Percentiles rank a stretch among this genome's conserved stretches.
phyloP scores from a whole-genome alignment of 495 filamentous ascomycete species.

The Annulohypoxylon stygium region DNA sequence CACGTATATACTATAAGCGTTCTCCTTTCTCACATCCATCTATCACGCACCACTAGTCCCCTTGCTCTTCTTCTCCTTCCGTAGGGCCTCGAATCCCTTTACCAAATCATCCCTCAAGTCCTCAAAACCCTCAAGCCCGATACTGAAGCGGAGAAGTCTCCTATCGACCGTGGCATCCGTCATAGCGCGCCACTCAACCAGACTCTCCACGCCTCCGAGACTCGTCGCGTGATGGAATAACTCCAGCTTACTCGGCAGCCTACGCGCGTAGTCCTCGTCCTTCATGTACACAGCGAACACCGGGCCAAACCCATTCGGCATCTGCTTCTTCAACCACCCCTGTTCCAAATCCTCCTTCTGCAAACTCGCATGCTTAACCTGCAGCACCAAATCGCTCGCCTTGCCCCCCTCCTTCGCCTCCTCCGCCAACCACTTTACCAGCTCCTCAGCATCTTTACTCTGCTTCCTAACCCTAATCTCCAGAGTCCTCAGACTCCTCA shows the following conservation, averaged over 20 bases:
- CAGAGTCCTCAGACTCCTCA: constrained; percentile 86
- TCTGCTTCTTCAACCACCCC: constrained; percentile 84
- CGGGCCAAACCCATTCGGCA: constrained; percentile 91
- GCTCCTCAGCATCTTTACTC: constrained; percentile 71
- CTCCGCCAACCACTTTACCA: constrained; percentile 78
- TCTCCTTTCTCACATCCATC: not conserved
- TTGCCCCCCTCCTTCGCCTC: constrained; percentile 56
- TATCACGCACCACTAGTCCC: constrained; percentile 24
- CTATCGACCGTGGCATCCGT: constrained; percentile 79
- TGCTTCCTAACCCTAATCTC: constrained; percentile 84
- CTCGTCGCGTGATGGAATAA: constrained; percentile 96
- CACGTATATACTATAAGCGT: not conserved
- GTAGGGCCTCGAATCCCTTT: constrained; percentile 72
- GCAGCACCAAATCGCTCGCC: constrained; percentile 66
- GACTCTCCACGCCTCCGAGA: constrained; percentile 90
- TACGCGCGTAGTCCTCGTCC: constrained; percentile 69
- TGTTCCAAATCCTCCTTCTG: constrained; percentile 69
- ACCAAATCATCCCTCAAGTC: constrained; percentile 84
- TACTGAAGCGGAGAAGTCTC: constrained; percentile 81
- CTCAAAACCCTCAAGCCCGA: constrained; percentile 89
- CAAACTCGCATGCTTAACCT: constrained; percentile 81
- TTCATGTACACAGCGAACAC: constrained; percentile 84
- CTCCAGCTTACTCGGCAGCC: constrained; percentile 79
- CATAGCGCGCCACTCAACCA: constrained; percentile 94
- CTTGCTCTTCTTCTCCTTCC: constrained; percentile 48